Evolutionary conservation across 169 alveolate species (phyloP).

Genomic region (Amoebophrya sp.): DNA sequence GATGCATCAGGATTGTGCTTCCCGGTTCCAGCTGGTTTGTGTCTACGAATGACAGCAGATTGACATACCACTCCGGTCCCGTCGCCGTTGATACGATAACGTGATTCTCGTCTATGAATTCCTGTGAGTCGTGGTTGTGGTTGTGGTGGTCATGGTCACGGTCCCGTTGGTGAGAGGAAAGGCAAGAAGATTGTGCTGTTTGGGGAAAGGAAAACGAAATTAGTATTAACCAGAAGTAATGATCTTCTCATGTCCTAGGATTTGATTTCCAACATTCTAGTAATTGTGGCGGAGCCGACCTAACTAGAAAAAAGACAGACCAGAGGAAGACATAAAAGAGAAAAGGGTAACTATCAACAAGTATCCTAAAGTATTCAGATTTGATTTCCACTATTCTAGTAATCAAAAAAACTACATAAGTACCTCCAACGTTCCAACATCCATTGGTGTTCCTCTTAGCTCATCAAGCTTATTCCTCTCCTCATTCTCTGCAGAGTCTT

Average conservation of each 20-base stretch:
- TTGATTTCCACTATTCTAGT: background rate
- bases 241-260: background rate
- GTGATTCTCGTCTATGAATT: constrained; percentile 87
- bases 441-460: constrained; percentile 95
- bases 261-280: background rate
- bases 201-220: too few species aligned
- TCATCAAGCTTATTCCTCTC: constrained; percentile 76
- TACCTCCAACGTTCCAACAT: constrained; percentile 96
- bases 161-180: too few species aligned
- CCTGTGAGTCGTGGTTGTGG: too few species aligned
- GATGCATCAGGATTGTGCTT: constrained; percentile 90
- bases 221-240: background rate
- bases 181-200: too few species aligned
- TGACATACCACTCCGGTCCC: constrained; percentile 97
- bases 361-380: too few species aligned
- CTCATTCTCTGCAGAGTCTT: constrained; percentile 1
- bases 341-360: too few species aligned
- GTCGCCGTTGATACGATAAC: constrained; percentile 96
- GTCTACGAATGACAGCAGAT: constrained; percentile 95
- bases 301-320: too few species aligned
- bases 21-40: constrained; percentile 96
- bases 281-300: too few species aligned
- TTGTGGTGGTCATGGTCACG: too few species aligned
- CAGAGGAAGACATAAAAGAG: too few species aligned
- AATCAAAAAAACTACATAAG: constrained; percentile 49